These are phyloP conservation scores for Fusarium xylarioides DNA, from an alignment of 2,329 filamentous ascomycete genomes.

Conservation along the genomic window DNA sequence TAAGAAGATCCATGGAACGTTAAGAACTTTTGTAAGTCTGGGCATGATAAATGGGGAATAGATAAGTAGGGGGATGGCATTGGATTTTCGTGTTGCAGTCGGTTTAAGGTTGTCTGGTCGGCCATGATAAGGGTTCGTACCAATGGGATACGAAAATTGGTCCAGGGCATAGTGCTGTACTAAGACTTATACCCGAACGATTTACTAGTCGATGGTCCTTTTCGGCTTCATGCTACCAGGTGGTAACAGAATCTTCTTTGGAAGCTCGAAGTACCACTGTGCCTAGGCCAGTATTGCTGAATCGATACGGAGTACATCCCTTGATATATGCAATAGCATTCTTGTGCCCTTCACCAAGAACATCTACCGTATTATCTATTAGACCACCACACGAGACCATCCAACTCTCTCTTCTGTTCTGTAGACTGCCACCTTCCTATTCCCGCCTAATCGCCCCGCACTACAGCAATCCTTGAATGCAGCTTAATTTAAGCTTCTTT, in stretches of 20 bases:
- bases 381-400: slow-evolving; percentile 3
- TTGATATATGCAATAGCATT: background rate
- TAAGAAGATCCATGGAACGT: background rate
- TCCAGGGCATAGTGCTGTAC: background rate
- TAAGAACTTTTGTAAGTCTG: slow-evolving; percentile 37
- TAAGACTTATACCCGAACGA: background rate
- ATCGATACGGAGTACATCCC: background rate
- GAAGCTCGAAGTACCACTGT: background rate
- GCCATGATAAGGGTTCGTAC: background rate
- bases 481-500: slow-evolving; percentile 41
- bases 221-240: background rate
- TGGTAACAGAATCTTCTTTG: background rate
- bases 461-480: slow-evolving; percentile 17
- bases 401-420: background rate
- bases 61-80: slow-evolving; percentile 15
- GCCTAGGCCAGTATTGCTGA: too few species aligned
- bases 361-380: background rate
- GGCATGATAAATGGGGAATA: slow-evolving; percentile 25
- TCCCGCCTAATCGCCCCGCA: slow-evolving; percentile 19
- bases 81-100: background rate
- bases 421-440: slow-evolving; percentile 36
- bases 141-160: slow-evolving; percentile 16
- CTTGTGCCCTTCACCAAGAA: background rate
- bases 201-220: background rate
- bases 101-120: background rate